Base-by-base conservation (phyloP, 177 flowering plant genomes). In the Vitis hybrid region DNA sequence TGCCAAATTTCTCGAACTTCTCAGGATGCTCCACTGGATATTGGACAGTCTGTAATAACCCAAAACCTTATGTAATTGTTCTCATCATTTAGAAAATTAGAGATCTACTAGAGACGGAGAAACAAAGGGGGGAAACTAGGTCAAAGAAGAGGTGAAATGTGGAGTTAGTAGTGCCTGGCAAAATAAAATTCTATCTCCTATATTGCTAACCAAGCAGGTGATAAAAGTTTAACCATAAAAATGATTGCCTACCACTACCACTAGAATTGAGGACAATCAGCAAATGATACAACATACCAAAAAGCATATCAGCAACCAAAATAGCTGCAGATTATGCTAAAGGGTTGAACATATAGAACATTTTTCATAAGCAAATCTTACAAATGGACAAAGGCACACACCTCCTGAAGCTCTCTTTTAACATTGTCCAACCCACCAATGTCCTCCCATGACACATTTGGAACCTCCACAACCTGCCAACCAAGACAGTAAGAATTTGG, bases 21-120 rank as follows among this genome's bases (percentile, higher is more conserved):
- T 85, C 88, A 54, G 88, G 85, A 69, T 85, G 88, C 73, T 85
- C 88, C 79, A 83, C 89, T 13, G 89, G 89, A 65, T 85, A 85
- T 82, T 85, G 87, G 17, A 85, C 89, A 74, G 89, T 85, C 89
- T 83, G 76, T 71, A 54, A 54, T 54, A 39, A 39, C 45, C 6
- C 0, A 39, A 39, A 39, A 39, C 45, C 7, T 0, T 39, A 39
- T 7, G 8, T 39, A 39, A 39, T 39, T 39, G 8, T 39, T 39
- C 8, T 39, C 45, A 39, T 39, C 8, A 7, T 39, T 39, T 7
- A 4, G 8, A 32, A 32, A 32, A 61, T 26, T 26, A 26, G 11
- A 61, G 17, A 34, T 23, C 39, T 21, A 61, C 49, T 14, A 6
- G 17, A 4, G 49, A 61, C 2, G 6, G 66, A 3, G 30, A 26